Base-by-base conservation (phyloP, 2,329 filamentous ascomycete genomes). In the Exophiala lecanii-corni region DNA sequence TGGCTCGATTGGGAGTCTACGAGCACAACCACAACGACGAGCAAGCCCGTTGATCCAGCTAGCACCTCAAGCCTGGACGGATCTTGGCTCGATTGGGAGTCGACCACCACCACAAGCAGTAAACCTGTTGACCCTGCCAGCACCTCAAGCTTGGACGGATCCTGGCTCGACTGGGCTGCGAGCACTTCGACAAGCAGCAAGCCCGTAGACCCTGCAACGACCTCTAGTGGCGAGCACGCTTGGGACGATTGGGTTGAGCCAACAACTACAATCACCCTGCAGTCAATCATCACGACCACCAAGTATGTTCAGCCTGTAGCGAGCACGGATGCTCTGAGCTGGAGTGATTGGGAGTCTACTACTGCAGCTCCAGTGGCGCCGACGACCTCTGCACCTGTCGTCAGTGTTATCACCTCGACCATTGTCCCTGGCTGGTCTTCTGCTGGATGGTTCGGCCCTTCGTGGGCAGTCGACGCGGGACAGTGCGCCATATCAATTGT, bases 301-400 rank as follows among this genome's bases (percentile, higher is more conserved):
- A 73, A 75, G 64, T 78, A 74, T 56, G 79, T 86, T 57, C 74
- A 84, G 56, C 75, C 79, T 72, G 88, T 84, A 77, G 84, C 85
- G 50, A 84, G 76, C 67, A 26, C 23, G 12, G 23, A 26, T 26
- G 23, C 23, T 26, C 7, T 12, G 7, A 7, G 7, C 23, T 26
- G 23, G 23, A 12, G 12, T 7, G 23, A 26, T 26, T 26, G 23
- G 23, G 54, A 64, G 42, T 61, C 54, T 21, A 38, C 33, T 23
- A 57, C 57, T 38, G 37, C 55, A 15, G 54, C 47, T 39, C 31
- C 43, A 10, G 20, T 20, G n/a, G 25, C 26, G 9, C 10, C 21
- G 36, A 55, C 55, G 28, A 46, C 58, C 21, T 19, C 40, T 34
- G 32, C 39, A n/a, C 40, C 26, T 15, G 42, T 38, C 10, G 46